These are phyloP conservation scores for Selaginella moellendorffii DNA, from an alignment of 75 land plant species.

Conservation along the genomic window DNA sequence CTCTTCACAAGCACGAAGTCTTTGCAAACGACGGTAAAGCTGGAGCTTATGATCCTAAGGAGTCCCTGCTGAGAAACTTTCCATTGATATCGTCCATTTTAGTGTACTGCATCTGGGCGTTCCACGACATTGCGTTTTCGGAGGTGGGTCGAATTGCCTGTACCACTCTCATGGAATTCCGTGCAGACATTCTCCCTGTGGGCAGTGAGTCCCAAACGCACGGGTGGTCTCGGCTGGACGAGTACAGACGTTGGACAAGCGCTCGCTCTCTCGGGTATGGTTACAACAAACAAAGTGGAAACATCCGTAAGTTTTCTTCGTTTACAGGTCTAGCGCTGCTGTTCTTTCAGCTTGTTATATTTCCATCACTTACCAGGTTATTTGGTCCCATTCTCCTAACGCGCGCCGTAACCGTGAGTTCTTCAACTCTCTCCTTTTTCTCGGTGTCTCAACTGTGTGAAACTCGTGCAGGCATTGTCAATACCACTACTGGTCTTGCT, in stretches of 20 bases:
- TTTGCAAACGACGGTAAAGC: neutral
- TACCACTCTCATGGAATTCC: neutral
- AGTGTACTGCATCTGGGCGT: conserved; percentile 43
- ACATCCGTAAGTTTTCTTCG: neutral
- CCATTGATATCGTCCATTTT: conserved; percentile 55
- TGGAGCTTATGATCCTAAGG: conserved; percentile 5
- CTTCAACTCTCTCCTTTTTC: neutral
- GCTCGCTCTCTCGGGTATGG: conserved; percentile 53
- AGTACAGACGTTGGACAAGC: conserved; percentile 53
- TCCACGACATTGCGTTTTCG: conserved; percentile 61
- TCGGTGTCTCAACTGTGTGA: neutral
- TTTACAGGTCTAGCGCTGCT: conserved; percentile 35
- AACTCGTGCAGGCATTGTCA: conserved; percentile 26
- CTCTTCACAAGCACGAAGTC: neutral
- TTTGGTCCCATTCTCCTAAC: conserved; percentile 31
- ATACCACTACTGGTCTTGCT: conserved; percentile 33
- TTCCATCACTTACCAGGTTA: conserved; percentile 24
- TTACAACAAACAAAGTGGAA: neutral
- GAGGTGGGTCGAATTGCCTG: conserved; percentile 33
- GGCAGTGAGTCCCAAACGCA: conserved; percentile 52
- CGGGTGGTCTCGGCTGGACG: conserved; percentile 53
- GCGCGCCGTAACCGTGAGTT: conserved; percentile 29
- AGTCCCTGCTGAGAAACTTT: conserved; percentile 47
- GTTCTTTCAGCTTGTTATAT: conserved; percentile 36
- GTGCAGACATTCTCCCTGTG: conserved; percentile 69